Evolutionary conservation across 2,329 filamentous ascomycete species (phyloP).

Genomic region (Fusarium sp.): DNA sequence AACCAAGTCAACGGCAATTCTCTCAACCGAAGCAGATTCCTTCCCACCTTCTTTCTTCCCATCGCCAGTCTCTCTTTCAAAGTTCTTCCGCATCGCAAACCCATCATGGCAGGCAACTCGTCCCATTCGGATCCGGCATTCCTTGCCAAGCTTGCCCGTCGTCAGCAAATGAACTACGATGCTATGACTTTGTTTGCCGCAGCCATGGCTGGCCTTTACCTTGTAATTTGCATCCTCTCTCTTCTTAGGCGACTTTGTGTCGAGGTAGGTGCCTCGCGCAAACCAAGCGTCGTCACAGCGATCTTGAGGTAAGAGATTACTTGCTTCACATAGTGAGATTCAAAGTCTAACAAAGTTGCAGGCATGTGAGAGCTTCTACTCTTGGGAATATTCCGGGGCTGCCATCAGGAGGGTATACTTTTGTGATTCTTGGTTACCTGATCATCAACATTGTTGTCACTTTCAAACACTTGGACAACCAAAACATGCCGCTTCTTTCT

Average conservation of each 20-base stretch:
- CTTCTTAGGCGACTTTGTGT: slow-evolving; percentile 27
- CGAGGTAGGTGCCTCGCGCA: slow-evolving; percentile 23
- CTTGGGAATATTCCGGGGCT: slow-evolving; percentile 44
- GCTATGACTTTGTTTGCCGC: slow-evolving; percentile 41
- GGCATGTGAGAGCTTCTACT: slow-evolving; percentile 44
- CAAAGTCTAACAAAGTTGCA: slow-evolving; percentile 29
- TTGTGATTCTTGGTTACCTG: slow-evolving; percentile 47
- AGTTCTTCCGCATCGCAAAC: neutral
- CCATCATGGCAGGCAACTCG: slow-evolving; percentile 32
- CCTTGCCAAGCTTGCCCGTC: slow-evolving; percentile 37
- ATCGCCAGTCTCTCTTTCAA: neutral
- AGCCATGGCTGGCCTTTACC: slow-evolving; percentile 29
- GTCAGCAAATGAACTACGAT: slow-evolving; percentile 44
- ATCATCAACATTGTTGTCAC: slow-evolving; percentile 50
- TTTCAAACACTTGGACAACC: slow-evolving; percentile 51
- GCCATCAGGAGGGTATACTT: slow-evolving; percentile 51
- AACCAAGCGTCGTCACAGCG: slow-evolving; percentile 6
- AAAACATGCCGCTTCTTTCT: slow-evolving; percentile 44
- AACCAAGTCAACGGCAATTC: slow-evolving; percentile 20
- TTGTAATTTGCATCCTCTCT: slow-evolving; percentile 20
- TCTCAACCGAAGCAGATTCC: neutral
- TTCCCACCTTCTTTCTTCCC: neutral
- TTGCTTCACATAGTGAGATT: neutral
- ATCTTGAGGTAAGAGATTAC: slow-evolving; percentile 33
- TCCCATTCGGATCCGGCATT: slow-evolving; percentile 33